Percentiles rank a stretch among this genome's conserved stretches.
phyloP scores from a whole-genome alignment of 2,329 filamentous ascomycete species.

The Neoarthrinium moseri region DNA sequence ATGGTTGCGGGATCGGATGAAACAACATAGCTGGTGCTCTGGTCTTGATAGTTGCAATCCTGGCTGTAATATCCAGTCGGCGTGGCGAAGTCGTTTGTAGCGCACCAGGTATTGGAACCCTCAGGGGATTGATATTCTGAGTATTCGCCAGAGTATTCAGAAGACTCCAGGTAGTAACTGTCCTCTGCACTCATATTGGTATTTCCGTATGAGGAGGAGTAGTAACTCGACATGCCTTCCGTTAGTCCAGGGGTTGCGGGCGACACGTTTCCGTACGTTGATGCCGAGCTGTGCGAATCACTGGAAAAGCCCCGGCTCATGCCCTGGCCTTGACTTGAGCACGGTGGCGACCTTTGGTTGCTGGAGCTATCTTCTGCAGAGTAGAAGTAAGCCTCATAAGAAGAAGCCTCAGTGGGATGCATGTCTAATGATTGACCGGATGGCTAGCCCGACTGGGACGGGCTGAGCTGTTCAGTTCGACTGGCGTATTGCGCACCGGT shows the following conservation, averaged over 20 bases:
- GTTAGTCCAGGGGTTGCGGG: background rate
- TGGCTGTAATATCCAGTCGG: too few relatives aligned
- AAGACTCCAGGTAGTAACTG: background rate
- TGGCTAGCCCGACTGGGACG: background rate
- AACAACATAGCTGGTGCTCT: background rate
- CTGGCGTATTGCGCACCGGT: constrained; percentile 3
- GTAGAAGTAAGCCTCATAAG: constrained; percentile 2
- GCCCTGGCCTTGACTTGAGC: background rate
- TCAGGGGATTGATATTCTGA: too few relatives aligned
- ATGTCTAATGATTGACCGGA: constrained; percentile 1
- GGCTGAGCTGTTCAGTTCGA: background rate
- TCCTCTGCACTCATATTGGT: background rate
- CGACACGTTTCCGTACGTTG: background rate
- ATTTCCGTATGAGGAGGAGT: background rate
- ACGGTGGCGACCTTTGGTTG: background rate
- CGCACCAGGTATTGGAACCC: too few relatives aligned
- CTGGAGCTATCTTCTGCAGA: background rate
- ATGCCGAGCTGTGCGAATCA: background rate
- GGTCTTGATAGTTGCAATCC: too few relatives aligned
- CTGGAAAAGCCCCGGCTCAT: constrained; percentile 3
- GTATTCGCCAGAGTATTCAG: too few relatives aligned
- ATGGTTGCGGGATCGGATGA: background rate
- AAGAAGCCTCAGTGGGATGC: too few relatives aligned
- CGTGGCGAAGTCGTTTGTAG: too few relatives aligned
- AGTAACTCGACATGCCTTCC: background rate